Evolutionary conservation across 192 early-diverging fungal genomes (phyloP).

Genomic region (Linnemannia schmuckeri): DNA sequence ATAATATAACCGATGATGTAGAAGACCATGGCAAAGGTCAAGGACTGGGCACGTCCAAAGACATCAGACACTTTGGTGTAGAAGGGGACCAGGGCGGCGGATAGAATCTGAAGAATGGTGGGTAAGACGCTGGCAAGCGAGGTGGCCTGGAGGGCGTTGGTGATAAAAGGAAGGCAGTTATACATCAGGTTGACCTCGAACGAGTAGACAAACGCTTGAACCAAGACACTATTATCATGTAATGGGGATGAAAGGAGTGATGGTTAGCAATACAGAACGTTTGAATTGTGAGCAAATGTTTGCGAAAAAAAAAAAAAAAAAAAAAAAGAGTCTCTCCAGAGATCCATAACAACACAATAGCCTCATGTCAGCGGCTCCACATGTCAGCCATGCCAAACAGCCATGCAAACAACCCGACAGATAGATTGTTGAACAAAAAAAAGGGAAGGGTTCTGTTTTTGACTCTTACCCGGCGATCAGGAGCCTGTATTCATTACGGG

Average conservation of each 20-base stretch:
- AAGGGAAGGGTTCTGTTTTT: neutral
- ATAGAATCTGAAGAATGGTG: constrained; percentile 51
- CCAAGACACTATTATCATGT: constrained; percentile 17
- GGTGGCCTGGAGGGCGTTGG: neutral
- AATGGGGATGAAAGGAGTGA: neutral
- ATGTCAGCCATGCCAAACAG: neutral
- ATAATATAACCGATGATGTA: constrained; percentile 49
- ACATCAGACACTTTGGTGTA: constrained; percentile 52
- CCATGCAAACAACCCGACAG: neutral
- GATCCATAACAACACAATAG: neutral
- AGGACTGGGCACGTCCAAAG: constrained; percentile 41
- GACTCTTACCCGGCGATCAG: constrained; percentile 30
- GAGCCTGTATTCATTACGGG: constrained; percentile 32
- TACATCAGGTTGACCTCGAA: constrained; percentile 52
- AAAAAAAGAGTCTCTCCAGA: neutral
- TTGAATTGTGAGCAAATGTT: neutral
- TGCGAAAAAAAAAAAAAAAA: too few relatives aligned
- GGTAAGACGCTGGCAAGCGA: constrained; percentile 32
- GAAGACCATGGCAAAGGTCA: constrained; percentile 50
- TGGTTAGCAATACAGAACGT: neutral
- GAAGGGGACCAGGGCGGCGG: constrained; percentile 49
- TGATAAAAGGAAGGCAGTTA: constrained; percentile 20
- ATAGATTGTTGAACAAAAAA: neutral
- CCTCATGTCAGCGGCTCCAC: too few relatives aligned
- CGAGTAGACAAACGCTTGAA: constrained; percentile 39